Evolutionary conservation across 805 yeast species (phyloP).

Genomic region (Ogataea naganishii): DNA sequence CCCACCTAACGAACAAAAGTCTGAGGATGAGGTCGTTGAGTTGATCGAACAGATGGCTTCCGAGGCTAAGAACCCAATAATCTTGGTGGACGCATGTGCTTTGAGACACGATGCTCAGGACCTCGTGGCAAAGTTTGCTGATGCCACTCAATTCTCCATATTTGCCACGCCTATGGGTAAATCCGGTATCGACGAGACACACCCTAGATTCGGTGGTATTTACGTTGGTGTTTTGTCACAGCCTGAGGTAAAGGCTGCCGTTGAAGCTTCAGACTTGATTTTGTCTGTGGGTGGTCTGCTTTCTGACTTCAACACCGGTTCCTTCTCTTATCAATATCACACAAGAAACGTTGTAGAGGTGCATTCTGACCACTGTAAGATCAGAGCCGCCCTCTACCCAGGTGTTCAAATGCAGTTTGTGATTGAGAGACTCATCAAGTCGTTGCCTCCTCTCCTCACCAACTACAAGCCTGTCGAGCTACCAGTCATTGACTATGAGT

Average conservation of each 20-base stretch:
- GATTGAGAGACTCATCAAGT: constrained; percentile 32
- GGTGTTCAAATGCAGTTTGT: constrained; percentile 63
- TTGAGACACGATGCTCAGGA: constrained; percentile 60
- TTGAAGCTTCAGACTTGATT: constrained; percentile 67
- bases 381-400: constrained; percentile 61
- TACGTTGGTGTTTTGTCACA: constrained; percentile 76
- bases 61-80: constrained; percentile 59
- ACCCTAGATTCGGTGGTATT: constrained; percentile 73
- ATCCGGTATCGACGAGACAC: constrained; percentile 64
- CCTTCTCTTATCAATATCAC: constrained; percentile 68
- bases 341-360: constrained; percentile 71
- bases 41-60: constrained; percentile 42
- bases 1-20: constrained; percentile 48
- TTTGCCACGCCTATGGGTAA: constrained; percentile 91
- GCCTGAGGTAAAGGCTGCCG: constrained; percentile 64
- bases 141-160: constrained; percentile 67
- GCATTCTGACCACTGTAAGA: constrained; percentile 70
- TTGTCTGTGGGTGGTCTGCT: constrained; percentile 75
- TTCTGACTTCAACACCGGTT: constrained; percentile 88
- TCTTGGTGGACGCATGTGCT: constrained; percentile 84
- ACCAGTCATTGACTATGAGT: constrained; percentile 34
- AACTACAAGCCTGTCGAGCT: constrained; percentile 45
- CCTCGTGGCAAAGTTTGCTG: constrained; percentile 57
- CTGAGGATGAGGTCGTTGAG: constrained; percentile 56
- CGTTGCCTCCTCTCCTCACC: constrained; percentile 20